Evolutionary conservation across 2,329 filamentous ascomycete species (phyloP).

Genomic region (Colletotrichum sp.): DNA sequence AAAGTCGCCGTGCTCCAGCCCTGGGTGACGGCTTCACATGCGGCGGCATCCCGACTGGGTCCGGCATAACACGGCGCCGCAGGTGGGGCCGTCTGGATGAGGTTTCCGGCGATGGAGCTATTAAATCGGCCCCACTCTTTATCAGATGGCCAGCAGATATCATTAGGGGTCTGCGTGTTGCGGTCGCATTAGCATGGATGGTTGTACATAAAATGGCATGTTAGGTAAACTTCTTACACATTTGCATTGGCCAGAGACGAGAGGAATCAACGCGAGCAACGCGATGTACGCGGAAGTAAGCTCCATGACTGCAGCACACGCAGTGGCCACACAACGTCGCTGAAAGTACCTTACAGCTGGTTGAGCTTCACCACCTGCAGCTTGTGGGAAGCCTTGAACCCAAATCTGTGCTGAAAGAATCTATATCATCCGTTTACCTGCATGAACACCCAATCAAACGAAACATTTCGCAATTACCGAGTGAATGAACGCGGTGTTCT

Average conservation of each 20-base stretch:
- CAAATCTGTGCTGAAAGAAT: background rate
- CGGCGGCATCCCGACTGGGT: background rate
- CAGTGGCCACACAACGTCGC: background rate
- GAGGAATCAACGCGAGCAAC: background rate
- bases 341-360: background rate
- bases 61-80: slow-evolving; percentile 29
- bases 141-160: slow-evolving; percentile 55
- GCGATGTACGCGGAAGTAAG: background rate
- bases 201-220: no score
- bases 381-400: background rate
- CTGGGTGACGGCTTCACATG: background rate
- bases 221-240: background rate
- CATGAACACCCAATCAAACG: slow-evolving; percentile 1
- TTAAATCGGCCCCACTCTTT: slow-evolving; percentile 55
- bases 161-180: slow-evolving; percentile 23
- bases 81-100: slow-evolving; percentile 56
- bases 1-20: background rate
- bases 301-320: background rate
- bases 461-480: background rate
- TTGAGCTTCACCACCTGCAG: background rate
- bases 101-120: slow-evolving; percentile 48
- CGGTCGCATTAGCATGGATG: background rate
- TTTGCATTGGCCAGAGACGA: background rate
- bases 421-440: background rate
- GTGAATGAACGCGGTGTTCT: background rate